A percentile compares a stretch with the other conserved stretches of the same genome.
Conservation (phyloP, 257 asterid species). For the Solanum bulbocastanum region DNA sequence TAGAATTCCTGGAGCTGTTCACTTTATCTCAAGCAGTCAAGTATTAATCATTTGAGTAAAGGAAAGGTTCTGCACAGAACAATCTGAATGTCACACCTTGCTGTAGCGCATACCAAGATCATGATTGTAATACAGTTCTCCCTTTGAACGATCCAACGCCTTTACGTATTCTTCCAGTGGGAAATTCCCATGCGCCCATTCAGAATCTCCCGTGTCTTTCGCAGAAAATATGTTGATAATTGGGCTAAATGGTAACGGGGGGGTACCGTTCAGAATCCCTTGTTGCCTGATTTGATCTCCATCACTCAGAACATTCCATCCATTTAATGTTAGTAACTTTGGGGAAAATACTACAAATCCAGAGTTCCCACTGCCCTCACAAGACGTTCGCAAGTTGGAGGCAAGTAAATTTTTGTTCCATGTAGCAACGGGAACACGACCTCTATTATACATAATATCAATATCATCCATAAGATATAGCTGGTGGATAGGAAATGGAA, state of each 20-base stretch:
- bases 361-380: conserved; percentile 53
- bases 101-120: conserved; percentile 88
- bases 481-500: conserved; percentile 80
- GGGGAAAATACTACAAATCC: conserved; percentile 76
- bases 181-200: conserved; percentile 90
- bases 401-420: conserved; percentile 56
- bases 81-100: conserved; percentile 53
- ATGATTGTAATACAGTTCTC: conserved; percentile 79
- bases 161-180: conserved; percentile 77
- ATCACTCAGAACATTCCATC: conserved; percentile 62
- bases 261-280: conserved; percentile 16
- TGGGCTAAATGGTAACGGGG: conserved; percentile 55
- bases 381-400: conserved; percentile 30
- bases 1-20: neutral
- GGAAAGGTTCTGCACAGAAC: conserved; percentile 6
- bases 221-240: conserved; percentile 55
- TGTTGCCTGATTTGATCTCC: conserved; percentile 25
- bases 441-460: conserved; percentile 61
- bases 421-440: conserved; percentile 70
- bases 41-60: neutral
- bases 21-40: neutral
- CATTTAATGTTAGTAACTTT: conserved; percentile 45
- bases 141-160: conserved; percentile 75
- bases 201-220: conserved; percentile 45
- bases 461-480: conserved; percentile 46